phyloP scores from a whole-genome alignment of 2,329 filamentous ascomycete species.

The Elsinoe arachidis region DNA sequence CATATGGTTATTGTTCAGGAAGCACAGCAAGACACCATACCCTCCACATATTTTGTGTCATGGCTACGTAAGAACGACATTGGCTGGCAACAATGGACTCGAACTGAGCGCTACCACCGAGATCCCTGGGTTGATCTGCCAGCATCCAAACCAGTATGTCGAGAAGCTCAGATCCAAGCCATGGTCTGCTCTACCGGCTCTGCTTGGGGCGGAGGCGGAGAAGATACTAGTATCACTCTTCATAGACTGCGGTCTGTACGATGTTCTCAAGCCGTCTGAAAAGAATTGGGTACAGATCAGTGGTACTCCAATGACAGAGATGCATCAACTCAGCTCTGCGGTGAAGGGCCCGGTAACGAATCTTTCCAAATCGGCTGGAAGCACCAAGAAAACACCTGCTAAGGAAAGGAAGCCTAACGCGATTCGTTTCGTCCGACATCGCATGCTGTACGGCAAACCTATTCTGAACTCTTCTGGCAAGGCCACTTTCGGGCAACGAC shows the following conservation, averaged over 20 bases:
- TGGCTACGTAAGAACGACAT: slow-evolving; percentile 56
- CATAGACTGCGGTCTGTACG: slow-evolving; percentile 68
- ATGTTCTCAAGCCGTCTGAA: slow-evolving; percentile 48
- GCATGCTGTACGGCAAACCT: slow-evolving; percentile 78
- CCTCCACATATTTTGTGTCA: slow-evolving; percentile 74
- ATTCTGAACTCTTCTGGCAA: slow-evolving; percentile 58
- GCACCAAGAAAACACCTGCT: neutral
- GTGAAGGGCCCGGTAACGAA: neutral
- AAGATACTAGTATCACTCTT: slow-evolving; percentile 69
- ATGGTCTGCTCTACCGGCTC: slow-evolving; percentile 66
- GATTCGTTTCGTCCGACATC: slow-evolving; percentile 68
- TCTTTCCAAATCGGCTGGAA: slow-evolving; percentile 21
- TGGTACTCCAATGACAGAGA: slow-evolving; percentile 53
- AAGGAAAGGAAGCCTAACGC: slow-evolving; percentile 37
- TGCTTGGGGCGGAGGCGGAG: slow-evolving; percentile 69
- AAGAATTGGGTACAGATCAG: slow-evolving; percentile 71
- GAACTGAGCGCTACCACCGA: slow-evolving; percentile 32
- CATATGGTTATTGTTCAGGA: slow-evolving; percentile 68
- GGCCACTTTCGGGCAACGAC: slow-evolving; percentile 66
- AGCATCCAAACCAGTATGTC: slow-evolving; percentile 62
- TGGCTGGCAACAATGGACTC: slow-evolving; percentile 22
- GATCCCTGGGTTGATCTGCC: slow-evolving; percentile 58
- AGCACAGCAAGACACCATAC: slow-evolving; percentile 40
- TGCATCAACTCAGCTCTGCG: slow-evolving; percentile 19
- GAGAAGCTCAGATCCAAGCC: slow-evolving; percentile 56